These are phyloP conservation scores for Globisporangium middletonii DNA, from an alignment of 352 stramenopile species.

Conservation along the genomic window DNA sequence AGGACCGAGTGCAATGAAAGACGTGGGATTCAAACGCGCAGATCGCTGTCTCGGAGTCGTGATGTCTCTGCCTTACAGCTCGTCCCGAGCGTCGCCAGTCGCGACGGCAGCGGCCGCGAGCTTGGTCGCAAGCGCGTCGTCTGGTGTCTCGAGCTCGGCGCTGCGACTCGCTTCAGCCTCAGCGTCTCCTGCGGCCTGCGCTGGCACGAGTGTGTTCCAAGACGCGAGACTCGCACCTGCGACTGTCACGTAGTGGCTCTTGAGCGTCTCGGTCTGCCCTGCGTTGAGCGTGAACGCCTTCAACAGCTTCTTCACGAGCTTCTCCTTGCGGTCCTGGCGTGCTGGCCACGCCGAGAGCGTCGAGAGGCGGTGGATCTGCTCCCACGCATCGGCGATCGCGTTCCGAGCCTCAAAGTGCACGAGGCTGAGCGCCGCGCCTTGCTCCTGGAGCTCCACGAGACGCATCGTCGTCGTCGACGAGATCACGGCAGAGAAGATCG, in stretches of 20 bases:
- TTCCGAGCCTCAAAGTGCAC: conserved; percentile 34
- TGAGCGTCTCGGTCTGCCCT: conserved; percentile 24
- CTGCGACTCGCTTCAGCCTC: conserved; percentile 1
- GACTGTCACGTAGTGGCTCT: conserved; percentile 34
- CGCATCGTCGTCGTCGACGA: conserved; percentile 23
- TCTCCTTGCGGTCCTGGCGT: conserved; percentile 32
- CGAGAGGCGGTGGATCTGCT: conserved; percentile 29
- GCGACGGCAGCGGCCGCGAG: conserved; percentile 9
- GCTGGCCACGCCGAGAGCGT: conserved; percentile 36
- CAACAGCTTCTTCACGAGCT: conserved; percentile 20
- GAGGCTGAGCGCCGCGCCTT: conserved; percentile 4
- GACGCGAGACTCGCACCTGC: conserved; percentile 25
- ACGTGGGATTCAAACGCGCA: no score
- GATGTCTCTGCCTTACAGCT: conserved; percentile 10
- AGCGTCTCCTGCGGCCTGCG: neutral
- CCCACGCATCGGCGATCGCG: conserved; percentile 43
- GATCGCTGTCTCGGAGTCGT: no score
- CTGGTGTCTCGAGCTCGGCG: neutral
- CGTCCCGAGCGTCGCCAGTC: conserved; percentile 13
- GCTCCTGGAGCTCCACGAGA: conserved; percentile 17
- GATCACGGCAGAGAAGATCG: conserved; percentile 37
- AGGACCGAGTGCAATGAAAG: no score
- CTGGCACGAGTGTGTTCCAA: conserved; percentile 26
- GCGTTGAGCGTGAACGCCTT: conserved; percentile 14
- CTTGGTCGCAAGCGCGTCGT: neutral